phyloP scores from a whole-genome alignment of 441 rosid genomes.

The Omphalea diandra region DNA sequence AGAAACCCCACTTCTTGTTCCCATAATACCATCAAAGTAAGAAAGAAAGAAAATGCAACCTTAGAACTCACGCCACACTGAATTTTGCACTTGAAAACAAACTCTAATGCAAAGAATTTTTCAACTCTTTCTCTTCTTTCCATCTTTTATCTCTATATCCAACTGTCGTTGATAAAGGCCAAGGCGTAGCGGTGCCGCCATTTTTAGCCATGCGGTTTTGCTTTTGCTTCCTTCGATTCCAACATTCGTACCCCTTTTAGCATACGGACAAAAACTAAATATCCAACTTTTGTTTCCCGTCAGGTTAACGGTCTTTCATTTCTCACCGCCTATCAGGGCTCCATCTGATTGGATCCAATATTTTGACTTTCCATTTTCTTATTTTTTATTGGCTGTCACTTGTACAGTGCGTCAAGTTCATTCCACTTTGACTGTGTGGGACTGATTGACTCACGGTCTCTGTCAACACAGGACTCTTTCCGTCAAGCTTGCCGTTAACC shows the following conservation, averaged over 20 bases:
- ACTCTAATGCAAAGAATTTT: conserved; percentile 7
- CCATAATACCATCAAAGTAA: conserved; percentile 25
- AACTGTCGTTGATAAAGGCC: conserved; percentile 20
- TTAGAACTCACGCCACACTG: conserved; percentile 20
- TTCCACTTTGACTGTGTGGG: conserved; percentile 2
- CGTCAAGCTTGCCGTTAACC: conserved; percentile 31
- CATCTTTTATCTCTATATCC: not conserved
- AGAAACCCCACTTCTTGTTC: conserved; percentile 28
- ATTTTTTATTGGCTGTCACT: conserved; percentile 18
- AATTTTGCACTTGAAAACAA: conserved; percentile 5
- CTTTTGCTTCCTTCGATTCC: conserved; percentile 76
- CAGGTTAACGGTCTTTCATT: not conserved
- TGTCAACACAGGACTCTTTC: conserved; percentile 25
- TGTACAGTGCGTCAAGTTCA: not conserved
- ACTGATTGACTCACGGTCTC: conserved; percentile 20
- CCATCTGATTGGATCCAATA: conserved; percentile 10
- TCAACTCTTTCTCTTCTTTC: not conserved
- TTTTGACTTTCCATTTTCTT: conserved; percentile 1
- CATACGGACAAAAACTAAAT: conserved; percentile 60
- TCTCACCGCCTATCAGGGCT: not conserved
- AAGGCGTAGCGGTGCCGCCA: conserved; percentile 64
- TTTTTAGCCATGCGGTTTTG: conserved; percentile 53
- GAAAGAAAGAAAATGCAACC: conserved; percentile 14
- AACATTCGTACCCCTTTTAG: conserved; percentile 64
- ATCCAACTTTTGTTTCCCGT: conserved; percentile 21